Conservation (phyloP, 2,329 filamentous ascomycete species). For the Alternaria conjuncta region DNA sequence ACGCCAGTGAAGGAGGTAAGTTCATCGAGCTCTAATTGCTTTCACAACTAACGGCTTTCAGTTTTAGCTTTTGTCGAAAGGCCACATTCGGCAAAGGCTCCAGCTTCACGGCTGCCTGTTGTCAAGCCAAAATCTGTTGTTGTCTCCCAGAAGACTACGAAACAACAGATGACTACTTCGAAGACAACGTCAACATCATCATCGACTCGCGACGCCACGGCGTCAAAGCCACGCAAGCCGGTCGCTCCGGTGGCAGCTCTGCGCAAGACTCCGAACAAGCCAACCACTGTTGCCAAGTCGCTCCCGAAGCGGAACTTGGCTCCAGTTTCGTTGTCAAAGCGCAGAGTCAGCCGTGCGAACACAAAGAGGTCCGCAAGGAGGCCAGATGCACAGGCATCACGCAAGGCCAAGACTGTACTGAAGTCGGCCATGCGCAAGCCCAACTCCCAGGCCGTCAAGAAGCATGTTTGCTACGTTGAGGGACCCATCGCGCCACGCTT, state of each 20-base stretch:
- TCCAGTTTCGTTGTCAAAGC: neutral
- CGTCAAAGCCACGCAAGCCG: neutral
- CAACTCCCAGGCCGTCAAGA: neutral
- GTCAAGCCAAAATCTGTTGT: neutral
- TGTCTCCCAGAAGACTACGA: neutral
- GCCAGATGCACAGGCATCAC: neutral
- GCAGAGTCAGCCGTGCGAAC: neutral
- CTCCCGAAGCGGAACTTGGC: neutral
- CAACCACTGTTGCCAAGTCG: neutral
- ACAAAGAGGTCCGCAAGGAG: neutral
- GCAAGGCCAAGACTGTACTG: neutral
- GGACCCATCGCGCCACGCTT: conserved; percentile 1
- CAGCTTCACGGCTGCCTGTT: neutral
- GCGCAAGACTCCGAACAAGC: neutral
- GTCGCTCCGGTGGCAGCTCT: neutral
- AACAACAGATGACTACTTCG: neutral
- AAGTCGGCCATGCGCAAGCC: neutral
- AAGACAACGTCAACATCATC: neutral
- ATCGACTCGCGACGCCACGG: neutral
- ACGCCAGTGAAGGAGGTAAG: neutral
- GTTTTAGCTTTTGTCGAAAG: neutral
- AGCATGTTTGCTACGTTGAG: conserved; percentile 10
- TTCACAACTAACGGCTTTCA: neutral
- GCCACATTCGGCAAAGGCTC: neutral
- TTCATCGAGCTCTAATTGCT: neutral